phyloP scores from a whole-genome alignment of 2,329 filamentous ascomycete genomes.

The Botrytis galanthina region DNA sequence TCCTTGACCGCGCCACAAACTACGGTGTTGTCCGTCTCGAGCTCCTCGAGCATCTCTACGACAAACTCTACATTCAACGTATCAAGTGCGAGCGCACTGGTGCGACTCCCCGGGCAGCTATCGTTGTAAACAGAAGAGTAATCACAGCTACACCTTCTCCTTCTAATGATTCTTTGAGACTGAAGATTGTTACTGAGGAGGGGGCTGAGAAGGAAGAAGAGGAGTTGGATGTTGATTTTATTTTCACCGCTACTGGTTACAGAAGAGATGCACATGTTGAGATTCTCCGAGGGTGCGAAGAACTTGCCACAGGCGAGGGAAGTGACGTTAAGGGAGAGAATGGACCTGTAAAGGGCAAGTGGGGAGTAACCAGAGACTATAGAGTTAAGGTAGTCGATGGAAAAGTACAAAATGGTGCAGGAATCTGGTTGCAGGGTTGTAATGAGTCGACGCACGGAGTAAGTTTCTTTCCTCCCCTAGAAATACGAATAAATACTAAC shows the following conservation, averaged over 20 bases:
- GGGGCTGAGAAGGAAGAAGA: conserved; percentile 37
- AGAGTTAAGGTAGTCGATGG: conserved; percentile 67
- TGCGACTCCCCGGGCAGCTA: conserved; percentile 75
- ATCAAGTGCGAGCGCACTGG: conserved; percentile 62
- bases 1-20: conserved; percentile 79
- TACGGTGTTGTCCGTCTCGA: conserved; percentile 92
- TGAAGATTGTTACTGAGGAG: conserved; percentile 42
- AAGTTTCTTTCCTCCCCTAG: conserved; percentile 38
- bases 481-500: not conserved
- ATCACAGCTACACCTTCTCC: conserved; percentile 24
- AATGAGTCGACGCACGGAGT: conserved; percentile 90
- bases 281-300: conserved; percentile 66
- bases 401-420: conserved; percentile 66
- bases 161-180: conserved; percentile 30
- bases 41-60: conserved; percentile 84
- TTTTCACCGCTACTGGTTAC: conserved; percentile 89
- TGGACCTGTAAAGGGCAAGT: conserved; percentile 42
- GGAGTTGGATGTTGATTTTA: conserved; percentile 66
- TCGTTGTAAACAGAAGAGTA: conserved; percentile 68
- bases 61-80: conserved; percentile 82
- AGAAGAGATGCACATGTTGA: conserved; percentile 72
- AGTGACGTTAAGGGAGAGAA: conserved; percentile 38
- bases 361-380: conserved; percentile 76
- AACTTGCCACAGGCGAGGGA: conserved; percentile 52
- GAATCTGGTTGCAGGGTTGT: conserved; percentile 91